Percentiles rank a stretch among this genome's conserved stretches.
Evolutionary conservation across 345 rosid species (phyloP).

Genomic region (Mercurialis annua): DNA sequence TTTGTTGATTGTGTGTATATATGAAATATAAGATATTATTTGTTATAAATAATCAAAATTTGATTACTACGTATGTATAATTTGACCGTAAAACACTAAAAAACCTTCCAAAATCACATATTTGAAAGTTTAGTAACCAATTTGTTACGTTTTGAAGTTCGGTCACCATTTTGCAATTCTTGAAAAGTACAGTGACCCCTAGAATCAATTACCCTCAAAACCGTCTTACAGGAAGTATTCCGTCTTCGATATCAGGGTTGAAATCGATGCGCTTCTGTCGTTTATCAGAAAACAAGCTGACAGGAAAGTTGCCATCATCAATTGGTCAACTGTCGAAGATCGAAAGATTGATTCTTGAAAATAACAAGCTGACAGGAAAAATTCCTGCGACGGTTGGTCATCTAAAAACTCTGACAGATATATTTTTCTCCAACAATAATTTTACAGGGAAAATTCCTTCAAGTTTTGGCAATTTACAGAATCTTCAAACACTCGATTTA

Average conservation of each 20-base stretch:
- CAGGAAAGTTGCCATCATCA: constrained; percentile 48
- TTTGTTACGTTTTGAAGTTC: too few species aligned
- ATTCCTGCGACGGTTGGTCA: constrained; percentile 43
- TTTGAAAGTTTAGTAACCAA: too few species aligned
- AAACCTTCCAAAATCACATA: too few species aligned
- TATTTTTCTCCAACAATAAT: constrained; percentile 47
- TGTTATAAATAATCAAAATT: too few species aligned
- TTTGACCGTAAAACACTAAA: too few species aligned
- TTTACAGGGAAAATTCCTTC: constrained; percentile 47
- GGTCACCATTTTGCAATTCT: too few species aligned
- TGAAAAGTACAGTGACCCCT: too few species aligned
- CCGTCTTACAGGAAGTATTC: constrained; percentile 44
- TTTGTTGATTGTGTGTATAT: too few species aligned
- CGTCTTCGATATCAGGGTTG: constrained; percentile 43
- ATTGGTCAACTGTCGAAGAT: constrained; percentile 46
- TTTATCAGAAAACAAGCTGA: constrained; percentile 45
- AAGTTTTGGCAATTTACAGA: constrained; percentile 41
- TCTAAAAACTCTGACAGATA: constrained; percentile 47
- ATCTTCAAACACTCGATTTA: constrained; percentile 47
- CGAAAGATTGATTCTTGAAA: constrained; percentile 48
- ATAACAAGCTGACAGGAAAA: constrained; percentile 52
- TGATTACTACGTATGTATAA: too few species aligned
- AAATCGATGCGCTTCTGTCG: constrained; percentile 44
- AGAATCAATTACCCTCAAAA: too few species aligned
- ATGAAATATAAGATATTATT: too few species aligned